Evolutionary conservation across 2,329 filamentous ascomycete species (phyloP).

Genomic region (Venturia nashicola): DNA sequence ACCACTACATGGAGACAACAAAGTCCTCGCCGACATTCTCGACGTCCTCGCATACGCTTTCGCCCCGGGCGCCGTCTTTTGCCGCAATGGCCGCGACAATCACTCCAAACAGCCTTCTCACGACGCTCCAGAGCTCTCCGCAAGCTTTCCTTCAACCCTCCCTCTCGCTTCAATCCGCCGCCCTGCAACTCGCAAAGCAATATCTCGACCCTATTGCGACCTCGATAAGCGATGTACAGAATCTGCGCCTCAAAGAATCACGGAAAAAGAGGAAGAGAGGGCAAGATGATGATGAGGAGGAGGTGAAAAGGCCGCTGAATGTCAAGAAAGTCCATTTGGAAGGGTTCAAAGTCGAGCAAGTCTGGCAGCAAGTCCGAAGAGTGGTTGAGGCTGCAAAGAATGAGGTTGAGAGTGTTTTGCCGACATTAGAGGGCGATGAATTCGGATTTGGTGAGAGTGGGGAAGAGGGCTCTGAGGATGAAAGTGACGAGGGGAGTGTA

Average conservation of each 20-base stretch:
- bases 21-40: constrained; percentile 23
- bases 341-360: constrained; percentile 76
- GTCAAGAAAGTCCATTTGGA: constrained; percentile 74
- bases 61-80: constrained; percentile 17
- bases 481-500: constrained; percentile 13
- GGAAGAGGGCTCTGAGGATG: constrained; percentile 9
- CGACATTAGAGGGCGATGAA: constrained; percentile 13
- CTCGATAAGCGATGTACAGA: constrained; percentile 61
- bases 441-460: constrained; percentile 9
- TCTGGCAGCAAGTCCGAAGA: constrained; percentile 86
- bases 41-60: constrained; percentile 28
- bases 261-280: constrained; percentile 68
- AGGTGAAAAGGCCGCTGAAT: constrained; percentile 40
- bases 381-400: constrained; percentile 57
- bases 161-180: constrained; percentile 51
- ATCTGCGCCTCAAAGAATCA: constrained; percentile 51
- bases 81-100: constrained; percentile 15
- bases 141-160: constrained; percentile 69
- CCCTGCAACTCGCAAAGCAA: constrained; percentile 64
- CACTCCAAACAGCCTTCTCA: constrained; percentile 18
- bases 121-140: constrained; percentile 45
- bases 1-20: neutral
- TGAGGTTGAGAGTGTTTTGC: constrained; percentile 37
- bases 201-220: constrained; percentile 68
- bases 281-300: constrained; percentile 25